Evolutionary conservation across 2,329 filamentous ascomycete species (phyloP), one percentile per base, ranked within the genome.

Genomic region (Xylaria sp.): DNA sequence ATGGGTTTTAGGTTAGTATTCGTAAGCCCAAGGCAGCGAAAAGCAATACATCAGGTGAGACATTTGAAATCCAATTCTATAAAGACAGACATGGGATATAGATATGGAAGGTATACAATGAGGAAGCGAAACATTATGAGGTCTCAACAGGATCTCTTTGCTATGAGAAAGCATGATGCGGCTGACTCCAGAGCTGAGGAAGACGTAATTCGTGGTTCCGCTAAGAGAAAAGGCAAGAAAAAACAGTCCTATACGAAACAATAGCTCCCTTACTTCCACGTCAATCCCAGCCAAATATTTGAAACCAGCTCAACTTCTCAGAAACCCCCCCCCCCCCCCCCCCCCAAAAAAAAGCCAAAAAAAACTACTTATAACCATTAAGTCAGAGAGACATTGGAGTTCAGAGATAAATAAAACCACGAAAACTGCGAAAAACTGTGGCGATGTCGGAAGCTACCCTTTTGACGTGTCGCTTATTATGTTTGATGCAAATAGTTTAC

Each of bases 401-500:
- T 31, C 4, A 31, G 9, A 31, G 9, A 31, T 5, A 31, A 31
- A 31, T 5, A 31, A 31, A 31, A 31, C 9, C n/a, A n/a, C 28
- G 28, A 31, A 31, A 5, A 9, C 28, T 31, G 9, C 7, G 8
- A 51, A 21, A n/a, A 21, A 43, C 14, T 21, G n/a, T 49, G 15
- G 53, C 49, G 33, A 14, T 28, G 35, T 55, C 43, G 50, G 43
- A 58, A 45, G 21, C 42, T 11, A 28, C 50, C 33, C 40, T 52
- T 40, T 58, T 28, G 54, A 63, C 60, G 3, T 59, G 31, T 59
- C 60, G 55, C 28, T 49, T 33, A 17, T 37, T 49, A 21, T 11
- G 21, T 21, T 9, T 53, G n/a, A 21, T 28, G 12, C 42, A 19
- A 25, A 33, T 19, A 17, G 21, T 54, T 53, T 43, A 23, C 19